phyloP scores from a whole-genome alignment of 2,329 filamentous ascomycete species.

The Xylaria arbuscula region DNA sequence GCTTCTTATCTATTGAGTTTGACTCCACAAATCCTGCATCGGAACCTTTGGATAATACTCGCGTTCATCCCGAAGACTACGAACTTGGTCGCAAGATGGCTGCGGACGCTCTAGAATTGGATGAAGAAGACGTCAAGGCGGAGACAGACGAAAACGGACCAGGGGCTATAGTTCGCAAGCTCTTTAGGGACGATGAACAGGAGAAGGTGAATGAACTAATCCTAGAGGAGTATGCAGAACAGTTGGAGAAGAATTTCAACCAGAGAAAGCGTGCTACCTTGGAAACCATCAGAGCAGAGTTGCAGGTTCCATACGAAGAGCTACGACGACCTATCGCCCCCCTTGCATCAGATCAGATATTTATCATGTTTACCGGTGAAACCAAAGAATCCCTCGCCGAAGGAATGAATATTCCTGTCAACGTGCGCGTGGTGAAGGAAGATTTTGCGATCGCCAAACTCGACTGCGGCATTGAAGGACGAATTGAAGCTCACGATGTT shows the following conservation, averaged over 20 bases:
- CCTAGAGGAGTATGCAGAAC: slow-evolving; percentile 95
- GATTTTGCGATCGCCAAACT: slow-evolving; percentile 94
- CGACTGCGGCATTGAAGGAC: slow-evolving; percentile 92
- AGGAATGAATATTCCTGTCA: slow-evolving; percentile 92
- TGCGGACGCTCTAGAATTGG: slow-evolving; percentile 92
- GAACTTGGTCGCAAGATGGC: slow-evolving; percentile 98
- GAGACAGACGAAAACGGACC: slow-evolving; percentile 91
- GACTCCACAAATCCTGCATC: slow-evolving; percentile 83
- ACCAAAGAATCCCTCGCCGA: slow-evolving; percentile 84
- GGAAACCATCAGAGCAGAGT: slow-evolving; percentile 93
- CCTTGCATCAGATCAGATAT: slow-evolving; percentile 81
- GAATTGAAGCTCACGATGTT: slow-evolving; percentile 84
- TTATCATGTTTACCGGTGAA: slow-evolving; percentile 97
- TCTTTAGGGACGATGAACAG: slow-evolving; percentile 94
- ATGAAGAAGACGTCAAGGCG: slow-evolving; percentile 97
- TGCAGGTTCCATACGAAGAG: slow-evolving; percentile 94
- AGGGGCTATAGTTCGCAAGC: slow-evolving; percentile 89
- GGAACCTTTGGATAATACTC: slow-evolving; percentile 95
- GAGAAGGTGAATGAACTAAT: slow-evolving; percentile 97
- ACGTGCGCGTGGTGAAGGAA: slow-evolving; percentile 87
- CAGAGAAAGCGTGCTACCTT: slow-evolving; percentile 95
- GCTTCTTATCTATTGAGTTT: slow-evolving; percentile 91
- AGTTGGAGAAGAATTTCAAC: slow-evolving; percentile 91
- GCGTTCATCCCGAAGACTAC: slow-evolving; percentile 98
- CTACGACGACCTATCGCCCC: slow-evolving; percentile 81